These are phyloP conservation scores for Detonula confervacea DNA, from an alignment of 352 stramenopile genomes.

Conservation along the genomic window DNA sequence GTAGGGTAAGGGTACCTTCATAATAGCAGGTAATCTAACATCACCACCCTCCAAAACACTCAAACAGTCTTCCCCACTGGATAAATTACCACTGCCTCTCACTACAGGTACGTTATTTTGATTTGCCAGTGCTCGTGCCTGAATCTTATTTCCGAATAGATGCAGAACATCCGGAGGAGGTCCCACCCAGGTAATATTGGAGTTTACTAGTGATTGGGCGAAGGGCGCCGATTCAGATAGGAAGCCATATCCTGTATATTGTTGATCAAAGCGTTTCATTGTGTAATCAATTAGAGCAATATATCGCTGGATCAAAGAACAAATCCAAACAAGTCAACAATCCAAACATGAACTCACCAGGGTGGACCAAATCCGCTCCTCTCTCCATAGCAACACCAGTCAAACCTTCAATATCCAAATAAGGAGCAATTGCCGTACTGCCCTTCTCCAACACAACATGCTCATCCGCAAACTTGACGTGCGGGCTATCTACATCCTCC, in stretches of 20 bases:
- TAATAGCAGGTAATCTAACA: conserved; percentile 76
- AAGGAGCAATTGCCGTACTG: conserved; percentile 92
- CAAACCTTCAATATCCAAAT: conserved; percentile 92
- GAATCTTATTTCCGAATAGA: conserved; percentile 60
- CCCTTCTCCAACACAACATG: conserved; percentile 89
- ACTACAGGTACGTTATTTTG: conserved; percentile 91
- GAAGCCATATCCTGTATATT: conserved; percentile 98
- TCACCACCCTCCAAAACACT: conserved; percentile 82
- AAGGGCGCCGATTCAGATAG: conserved; percentile 96
- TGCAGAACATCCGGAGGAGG: conserved; percentile 78
- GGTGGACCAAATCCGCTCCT: conserved; percentile 94
- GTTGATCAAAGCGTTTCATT: conserved; percentile 51
- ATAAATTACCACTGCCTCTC: conserved; percentile 88
- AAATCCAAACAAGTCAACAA: too few species aligned
- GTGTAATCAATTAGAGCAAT: too few species aligned
- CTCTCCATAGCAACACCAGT: conserved; percentile 92
- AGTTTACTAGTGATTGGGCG: conserved; percentile 89
- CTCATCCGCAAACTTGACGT: conserved; percentile 93
- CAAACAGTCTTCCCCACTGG: conserved; percentile 79
- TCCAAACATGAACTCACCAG: conserved; percentile 72
- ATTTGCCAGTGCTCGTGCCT: conserved; percentile 44
- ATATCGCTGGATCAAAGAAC: too few species aligned
- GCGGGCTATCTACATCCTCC: conserved; percentile 91
- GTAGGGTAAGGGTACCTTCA: too few species aligned
- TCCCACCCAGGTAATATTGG: conserved; percentile 94